Evolutionary conservation across 2,329 filamentous ascomycete species (phyloP), one percentile per base, ranked within the genome.

Genomic region (Pseudopithomyces chartarum): DNA sequence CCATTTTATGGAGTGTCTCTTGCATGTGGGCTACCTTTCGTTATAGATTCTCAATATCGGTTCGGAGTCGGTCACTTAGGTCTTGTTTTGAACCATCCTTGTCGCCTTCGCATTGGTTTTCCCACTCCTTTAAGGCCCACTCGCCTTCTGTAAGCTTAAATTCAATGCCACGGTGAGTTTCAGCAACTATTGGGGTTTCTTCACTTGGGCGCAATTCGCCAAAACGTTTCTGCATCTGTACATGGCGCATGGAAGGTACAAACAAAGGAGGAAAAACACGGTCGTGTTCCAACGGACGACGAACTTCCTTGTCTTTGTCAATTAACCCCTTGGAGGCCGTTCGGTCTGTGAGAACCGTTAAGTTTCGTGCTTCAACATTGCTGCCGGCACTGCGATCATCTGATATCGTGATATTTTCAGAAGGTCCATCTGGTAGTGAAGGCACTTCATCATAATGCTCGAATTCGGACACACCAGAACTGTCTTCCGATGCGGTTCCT

Each of bases 381-480:
- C 54, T 53, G 12, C 54, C 56, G 12, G 43, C 39, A 40, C 56
- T 59, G n/a, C 57, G 56, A 54, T 61, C 57, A 20, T 61, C 59
- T 12, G 59, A 61, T 15, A 61, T 61, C 2, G 59, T 61, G 22
- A 34, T 22, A 22, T 51, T 46, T 20, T 51, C 44, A 26, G n/a
- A n/a, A n/a, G 20, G 38, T 17, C 13, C 11, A 46, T 54, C 32
- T 4, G 50, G 10, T 22, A 11, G 15, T 34, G 26, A 26, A 20
- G 26, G 4, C 19, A 8, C 26, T 17, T 29, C 26, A 5, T 29
- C 26, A 5, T 29, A 29, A 29, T 29, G n/a, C n/a, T n/a, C n/a
- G n/a, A n/a, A n/a, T n/a, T n/a, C n/a, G n/a, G n/a, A n/a, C n/a
- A n/a, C n/a, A n/a, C n/a, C n/a, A n/a, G n/a, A n/a, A n/a, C n/a